These are phyloP conservation scores for Ustilago loliicola DNA, from an alignment of 1,284 basidiomycete genomes.

Conservation along the genomic window DNA sequence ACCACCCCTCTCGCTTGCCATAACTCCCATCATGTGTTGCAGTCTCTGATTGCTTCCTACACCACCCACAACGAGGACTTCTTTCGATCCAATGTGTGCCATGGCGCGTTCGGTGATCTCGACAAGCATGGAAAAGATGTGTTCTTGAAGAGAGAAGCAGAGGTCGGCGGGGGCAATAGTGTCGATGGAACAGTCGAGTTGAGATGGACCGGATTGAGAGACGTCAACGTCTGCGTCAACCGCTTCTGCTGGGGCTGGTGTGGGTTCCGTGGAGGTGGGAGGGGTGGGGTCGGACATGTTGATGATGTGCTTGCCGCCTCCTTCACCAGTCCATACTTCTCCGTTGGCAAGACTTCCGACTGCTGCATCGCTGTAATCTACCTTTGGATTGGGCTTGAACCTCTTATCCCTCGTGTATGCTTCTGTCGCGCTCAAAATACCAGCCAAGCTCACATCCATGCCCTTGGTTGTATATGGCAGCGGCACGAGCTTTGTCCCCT, in stretches of 20 bases:
- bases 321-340: constrained; percentile 57
- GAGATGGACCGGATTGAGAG: constrained; percentile 30
- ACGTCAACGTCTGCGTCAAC: constrained; percentile 42
- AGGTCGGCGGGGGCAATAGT: constrained; percentile 90
- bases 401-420: constrained; percentile 76
- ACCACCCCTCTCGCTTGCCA: constrained; percentile 91
- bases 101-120: constrained; percentile 99
- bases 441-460: constrained; percentile 97
- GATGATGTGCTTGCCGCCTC: constrained; percentile 55
- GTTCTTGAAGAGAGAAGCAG: constrained; percentile 97
- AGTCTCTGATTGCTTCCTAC: constrained; percentile 89
- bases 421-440: constrained; percentile 89
- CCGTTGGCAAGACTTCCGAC: constrained; percentile 66
- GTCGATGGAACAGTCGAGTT: constrained; percentile 40
- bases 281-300: constrained; percentile 35
- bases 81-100: constrained; percentile 96
- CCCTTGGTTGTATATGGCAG: constrained; percentile 98
- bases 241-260: not conserved
- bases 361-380: constrained; percentile 20
- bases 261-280: not conserved
- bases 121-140: constrained; percentile 97
- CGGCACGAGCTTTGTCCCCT: constrained; percentile 80
- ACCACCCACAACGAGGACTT: constrained; percentile 97
- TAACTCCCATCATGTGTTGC: constrained; percentile 98
- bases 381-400: constrained; percentile 44